A percentile compares a stretch with the other conserved stretches of the same genome.
Conservation (phyloP, 805 yeast species). For the Dipodascopsis tothii region DNA sequence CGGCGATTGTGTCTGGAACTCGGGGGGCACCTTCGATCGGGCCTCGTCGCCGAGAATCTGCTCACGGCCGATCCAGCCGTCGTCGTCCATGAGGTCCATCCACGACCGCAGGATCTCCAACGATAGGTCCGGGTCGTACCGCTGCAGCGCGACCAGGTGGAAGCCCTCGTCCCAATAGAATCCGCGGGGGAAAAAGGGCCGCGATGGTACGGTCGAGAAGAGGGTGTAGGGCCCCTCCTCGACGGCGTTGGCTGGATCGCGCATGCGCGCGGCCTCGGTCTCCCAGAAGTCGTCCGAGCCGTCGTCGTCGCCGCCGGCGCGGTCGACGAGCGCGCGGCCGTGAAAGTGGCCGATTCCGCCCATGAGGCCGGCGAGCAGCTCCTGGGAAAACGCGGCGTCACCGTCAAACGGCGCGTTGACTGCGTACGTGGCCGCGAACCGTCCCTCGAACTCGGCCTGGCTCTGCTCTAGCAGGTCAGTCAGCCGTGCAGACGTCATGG, state of each 20-base stretch:
- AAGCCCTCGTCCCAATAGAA: constrained; percentile 99
- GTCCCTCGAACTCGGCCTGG: constrained; percentile 40
- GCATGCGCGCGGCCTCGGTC: constrained; percentile 5
- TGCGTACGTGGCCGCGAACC: constrained; percentile 46
- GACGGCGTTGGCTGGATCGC: constrained; percentile 12
- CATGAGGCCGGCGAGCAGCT: constrained; percentile 68
- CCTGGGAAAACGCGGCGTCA: constrained; percentile 59
- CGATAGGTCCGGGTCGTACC: constrained; percentile 47
- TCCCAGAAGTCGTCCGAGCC: constrained; percentile 40
- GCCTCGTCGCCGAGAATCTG: constrained; percentile 89
- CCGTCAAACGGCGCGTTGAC: constrained; percentile 49
- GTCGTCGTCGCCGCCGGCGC: constrained; percentile 57
- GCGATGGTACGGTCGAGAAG: constrained; percentile 79
- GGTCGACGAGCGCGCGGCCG: constrained; percentile 77
- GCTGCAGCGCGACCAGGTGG: constrained; percentile 72
- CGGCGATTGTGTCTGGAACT: constrained; percentile 80
- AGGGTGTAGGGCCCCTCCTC: constrained; percentile 72
- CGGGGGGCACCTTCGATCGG: constrained; percentile 75
- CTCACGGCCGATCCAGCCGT: constrained; percentile 96
- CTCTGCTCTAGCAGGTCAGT: constrained; percentile 30
- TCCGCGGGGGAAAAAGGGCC: constrained; percentile 93
- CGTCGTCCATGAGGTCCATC: constrained; percentile 76
- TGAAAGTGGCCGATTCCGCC: constrained; percentile 88
- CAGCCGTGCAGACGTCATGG: constrained; percentile 12
- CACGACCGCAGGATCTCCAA: constrained; percentile 70